phyloP scores from a whole-genome alignment of 176 grass and related monocot species.

The Guadua angustifolia region DNA sequence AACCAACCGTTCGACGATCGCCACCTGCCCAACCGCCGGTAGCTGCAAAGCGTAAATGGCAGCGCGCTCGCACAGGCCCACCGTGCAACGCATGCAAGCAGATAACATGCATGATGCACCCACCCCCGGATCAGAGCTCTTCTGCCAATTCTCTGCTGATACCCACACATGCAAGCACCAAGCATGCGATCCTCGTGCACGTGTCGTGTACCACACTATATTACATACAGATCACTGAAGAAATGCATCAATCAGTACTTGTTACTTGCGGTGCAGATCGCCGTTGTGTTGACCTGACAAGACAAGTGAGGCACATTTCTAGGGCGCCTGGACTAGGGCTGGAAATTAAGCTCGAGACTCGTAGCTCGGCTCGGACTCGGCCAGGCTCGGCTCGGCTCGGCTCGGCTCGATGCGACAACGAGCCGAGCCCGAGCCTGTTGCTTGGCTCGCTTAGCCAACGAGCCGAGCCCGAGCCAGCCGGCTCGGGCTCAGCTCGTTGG shows the following conservation, averaged over 20 bases:
- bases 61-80: not conserved
- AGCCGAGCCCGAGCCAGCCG: too few species aligned
- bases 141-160: not conserved
- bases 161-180: not conserved
- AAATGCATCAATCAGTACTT: not conserved
- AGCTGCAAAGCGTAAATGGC: conserved; percentile 12
- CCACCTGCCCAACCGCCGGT: conserved; percentile 32
- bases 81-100: not conserved
- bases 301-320: conserved; percentile 56
- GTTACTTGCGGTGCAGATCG: conserved; percentile 2
- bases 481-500: too few species aligned
- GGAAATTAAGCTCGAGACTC: too few species aligned
- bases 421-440: too few species aligned
- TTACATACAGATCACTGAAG: not conserved
- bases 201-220: not conserved
- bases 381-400: too few species aligned
- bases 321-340: conserved; percentile 39
- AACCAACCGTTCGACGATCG: not conserved
- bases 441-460: too few species aligned
- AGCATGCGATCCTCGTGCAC: not conserved
- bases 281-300: conserved; percentile 39
- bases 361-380: too few species aligned
- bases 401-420: too few species aligned
- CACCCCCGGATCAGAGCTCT: not conserved
- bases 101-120: not conserved